phyloP scores from a whole-genome alignment of 2,329 filamentous ascomycete species.

The Septoria linicola region DNA sequence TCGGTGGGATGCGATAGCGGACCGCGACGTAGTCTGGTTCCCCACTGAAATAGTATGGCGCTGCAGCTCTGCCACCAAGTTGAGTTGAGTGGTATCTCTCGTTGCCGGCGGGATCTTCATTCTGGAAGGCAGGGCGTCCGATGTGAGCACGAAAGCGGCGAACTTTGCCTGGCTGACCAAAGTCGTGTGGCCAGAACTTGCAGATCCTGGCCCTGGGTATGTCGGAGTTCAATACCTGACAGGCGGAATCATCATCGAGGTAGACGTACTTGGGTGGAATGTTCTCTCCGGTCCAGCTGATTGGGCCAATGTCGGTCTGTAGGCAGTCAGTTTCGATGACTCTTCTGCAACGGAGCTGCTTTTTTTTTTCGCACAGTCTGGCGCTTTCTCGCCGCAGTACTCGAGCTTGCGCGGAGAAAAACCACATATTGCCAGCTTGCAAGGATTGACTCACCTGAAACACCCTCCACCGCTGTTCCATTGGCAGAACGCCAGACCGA shows the following conservation, averaged over 20 bases:
- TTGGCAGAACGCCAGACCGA: constrained; percentile 21
- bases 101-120: constrained; percentile 20
- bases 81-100: constrained; percentile 21
- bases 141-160: constrained; percentile 37
- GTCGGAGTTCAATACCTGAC: constrained; percentile 37
- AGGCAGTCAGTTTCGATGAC: constrained; percentile 2
- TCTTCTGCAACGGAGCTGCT: not conserved
- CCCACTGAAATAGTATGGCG: constrained; percentile 33
- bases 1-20: constrained; percentile 20
- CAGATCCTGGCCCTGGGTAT: constrained; percentile 30
- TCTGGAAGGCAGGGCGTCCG: constrained; percentile 38
- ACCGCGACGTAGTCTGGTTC: constrained; percentile 29
- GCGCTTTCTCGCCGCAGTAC: not conserved
- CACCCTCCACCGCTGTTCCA: constrained; percentile 41
- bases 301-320: constrained; percentile 31
- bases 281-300: constrained; percentile 29
- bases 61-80: constrained; percentile 21
- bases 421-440: too few species aligned
- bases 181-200: constrained; percentile 43
- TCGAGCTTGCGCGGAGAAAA: not conserved
- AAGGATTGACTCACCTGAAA: constrained; percentile 39
- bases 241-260: constrained; percentile 43
- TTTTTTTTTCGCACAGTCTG: not conserved
- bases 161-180: constrained; percentile 37
- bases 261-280: constrained; percentile 42